Evolutionary conservation across 2,329 filamentous ascomycete species (phyloP).

Genomic region (Alternaria sp.): DNA sequence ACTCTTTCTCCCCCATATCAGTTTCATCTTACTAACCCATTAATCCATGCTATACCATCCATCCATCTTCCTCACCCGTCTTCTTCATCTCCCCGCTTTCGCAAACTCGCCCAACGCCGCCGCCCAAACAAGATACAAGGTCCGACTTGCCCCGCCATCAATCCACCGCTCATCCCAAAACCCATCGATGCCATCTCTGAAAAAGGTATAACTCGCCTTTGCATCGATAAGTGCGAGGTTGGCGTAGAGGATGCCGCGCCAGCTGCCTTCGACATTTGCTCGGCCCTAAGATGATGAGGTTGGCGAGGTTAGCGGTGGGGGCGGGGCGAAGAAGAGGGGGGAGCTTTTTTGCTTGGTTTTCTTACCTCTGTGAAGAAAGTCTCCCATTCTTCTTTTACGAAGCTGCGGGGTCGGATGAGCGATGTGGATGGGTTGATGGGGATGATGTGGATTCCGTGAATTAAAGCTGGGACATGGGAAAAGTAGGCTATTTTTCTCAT

Average conservation of each 20-base stretch:
- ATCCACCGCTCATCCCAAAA: slow-evolving; percentile 67
- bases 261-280: slow-evolving; percentile 65
- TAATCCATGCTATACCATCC: background rate
- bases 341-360: too few species aligned
- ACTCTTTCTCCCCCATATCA: too few species aligned
- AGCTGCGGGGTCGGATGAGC: slow-evolving; percentile 71
- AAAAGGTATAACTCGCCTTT: slow-evolving; percentile 75
- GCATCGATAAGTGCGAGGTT: slow-evolving; percentile 84
- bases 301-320: too few species aligned
- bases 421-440: slow-evolving; percentile 75
- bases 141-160: slow-evolving; percentile 74
- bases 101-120: slow-evolving; percentile 36
- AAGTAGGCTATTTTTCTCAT: slow-evolving; percentile 69
- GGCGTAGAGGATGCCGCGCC: slow-evolving; percentile 85
- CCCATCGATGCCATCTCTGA: slow-evolving; percentile 70
- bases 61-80: background rate
- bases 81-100: slow-evolving; percentile 5
- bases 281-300: slow-evolving; percentile 35
- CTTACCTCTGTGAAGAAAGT: slow-evolving; percentile 71
- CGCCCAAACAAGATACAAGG: slow-evolving; percentile 47
- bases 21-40: too few species aligned
- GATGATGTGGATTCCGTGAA: slow-evolving; percentile 85
- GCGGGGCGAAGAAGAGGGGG: too few species aligned
- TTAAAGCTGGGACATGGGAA: slow-evolving; percentile 69
- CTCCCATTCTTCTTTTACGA: slow-evolving; percentile 74